A percentile compares a stretch with the other conserved stretches of the same genome.
These are phyloP conservation scores for Talinum fruticosum DNA, from an alignment of 148 eudicot species.

Conservation along the genomic window DNA sequence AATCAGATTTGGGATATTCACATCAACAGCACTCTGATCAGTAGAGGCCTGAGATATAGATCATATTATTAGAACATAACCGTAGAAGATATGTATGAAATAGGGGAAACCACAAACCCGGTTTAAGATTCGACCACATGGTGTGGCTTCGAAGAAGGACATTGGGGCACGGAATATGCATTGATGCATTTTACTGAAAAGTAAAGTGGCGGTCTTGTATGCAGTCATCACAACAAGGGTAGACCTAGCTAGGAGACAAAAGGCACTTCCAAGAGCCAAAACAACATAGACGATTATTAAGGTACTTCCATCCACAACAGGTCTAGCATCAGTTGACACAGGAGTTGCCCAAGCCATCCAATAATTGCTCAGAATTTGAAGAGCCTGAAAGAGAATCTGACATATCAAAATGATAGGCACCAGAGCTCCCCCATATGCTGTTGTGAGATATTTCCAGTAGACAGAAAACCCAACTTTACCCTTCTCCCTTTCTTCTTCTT, in stretches of 20 bases:
- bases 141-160: conserved; percentile 81
- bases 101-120: conserved; percentile 34
- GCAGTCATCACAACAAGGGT: conserved; percentile 39
- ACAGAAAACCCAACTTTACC: conserved; percentile 57
- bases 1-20: conserved; percentile 41
- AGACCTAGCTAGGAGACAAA: conserved; percentile 55
- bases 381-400: conserved; percentile 48
- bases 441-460: conserved; percentile 68
- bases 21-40: conserved; percentile 64
- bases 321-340: conserved; percentile 37
- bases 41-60: conserved; percentile 55
- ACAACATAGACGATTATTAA: conserved; percentile 51
- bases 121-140: conserved; percentile 63
- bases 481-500: conserved; percentile 74
- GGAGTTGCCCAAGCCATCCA: conserved; percentile 89
- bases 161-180: conserved; percentile 73
- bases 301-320: conserved; percentile 39
- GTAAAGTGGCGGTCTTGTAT: conserved; percentile 54
- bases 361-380: conserved; percentile 65
- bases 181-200: conserved; percentile 59
- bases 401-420: conserved; percentile 50
- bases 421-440: conserved; percentile 61
- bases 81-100: background rate
- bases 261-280: conserved; percentile 53
- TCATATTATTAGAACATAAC: background rate